phyloP scores from a whole-genome alignment of 495 filamentous ascomycete species.

The Penicillium lagena region DNA sequence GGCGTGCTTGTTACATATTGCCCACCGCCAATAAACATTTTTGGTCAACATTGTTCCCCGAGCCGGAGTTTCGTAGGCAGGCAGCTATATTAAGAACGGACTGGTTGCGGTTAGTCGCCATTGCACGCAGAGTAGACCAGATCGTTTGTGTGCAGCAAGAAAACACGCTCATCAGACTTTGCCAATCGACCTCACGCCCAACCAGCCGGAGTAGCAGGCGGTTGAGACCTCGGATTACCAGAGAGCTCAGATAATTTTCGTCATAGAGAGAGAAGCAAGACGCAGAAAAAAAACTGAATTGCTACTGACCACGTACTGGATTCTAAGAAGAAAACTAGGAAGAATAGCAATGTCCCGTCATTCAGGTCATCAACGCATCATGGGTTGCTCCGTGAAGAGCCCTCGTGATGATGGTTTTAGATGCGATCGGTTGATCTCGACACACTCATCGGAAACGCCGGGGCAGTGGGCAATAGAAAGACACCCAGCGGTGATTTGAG shows the following conservation, averaged over 20 bases:
- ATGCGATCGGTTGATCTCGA: constrained; percentile 74
- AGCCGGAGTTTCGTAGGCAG: too few species aligned
- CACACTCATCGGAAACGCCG: constrained; percentile 85
- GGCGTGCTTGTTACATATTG: constrained; percentile 13
- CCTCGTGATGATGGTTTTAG: constrained; percentile 99
- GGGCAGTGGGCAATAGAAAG: constrained; percentile 51
- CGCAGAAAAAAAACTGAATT: constrained; percentile 1
- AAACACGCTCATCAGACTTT: constrained; percentile 53
- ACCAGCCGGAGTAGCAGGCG: constrained; percentile 50
- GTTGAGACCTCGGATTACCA: constrained; percentile 77
- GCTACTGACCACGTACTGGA: constrained; percentile 17
- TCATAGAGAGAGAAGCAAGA: constrained; percentile 34
- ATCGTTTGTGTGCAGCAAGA: neutral
- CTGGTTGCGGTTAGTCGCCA: neutral
- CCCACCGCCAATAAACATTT: too few species aligned
- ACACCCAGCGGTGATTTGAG: constrained; percentile 85
- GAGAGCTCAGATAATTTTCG: constrained; percentile 55
- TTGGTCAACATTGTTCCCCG: too few species aligned
- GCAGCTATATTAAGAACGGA: too few species aligned
- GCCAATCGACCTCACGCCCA: constrained; percentile 64
- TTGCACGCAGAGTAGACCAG: neutral
- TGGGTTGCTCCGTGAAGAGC: constrained; percentile 71
- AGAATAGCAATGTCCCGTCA: constrained; percentile 58
- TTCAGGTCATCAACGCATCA: constrained; percentile 98
- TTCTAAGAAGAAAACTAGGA: constrained; percentile 4